Evolutionary conservation across 257 asterid species (phyloP).

Genomic region (Leonotis leonurus): DNA sequence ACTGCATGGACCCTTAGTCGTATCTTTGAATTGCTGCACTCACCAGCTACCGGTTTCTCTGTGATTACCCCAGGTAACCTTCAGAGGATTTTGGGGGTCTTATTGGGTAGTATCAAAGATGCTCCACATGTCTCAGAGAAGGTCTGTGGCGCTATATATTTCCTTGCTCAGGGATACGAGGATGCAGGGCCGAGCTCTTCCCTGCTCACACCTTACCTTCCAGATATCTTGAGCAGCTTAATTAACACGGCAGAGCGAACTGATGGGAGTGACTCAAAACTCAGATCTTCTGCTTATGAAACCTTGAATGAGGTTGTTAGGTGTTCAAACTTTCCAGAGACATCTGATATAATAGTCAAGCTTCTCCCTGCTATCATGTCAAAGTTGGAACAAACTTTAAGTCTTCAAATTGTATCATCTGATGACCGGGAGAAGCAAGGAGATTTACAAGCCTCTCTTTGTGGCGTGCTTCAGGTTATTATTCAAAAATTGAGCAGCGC

Average conservation of each 20-base stretch:
- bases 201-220: conserved; percentile 59
- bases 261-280: conserved; percentile 59
- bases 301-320: conserved; percentile 73
- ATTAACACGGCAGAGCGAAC: conserved; percentile 59
- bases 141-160: conserved; percentile 80
- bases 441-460: conserved; percentile 76
- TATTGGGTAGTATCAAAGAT: conserved; percentile 57
- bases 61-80: conserved; percentile 60
- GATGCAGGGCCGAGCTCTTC: conserved; percentile 65
- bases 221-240: conserved; percentile 50
- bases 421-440: conserved; percentile 84
- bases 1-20: conserved; percentile 97
- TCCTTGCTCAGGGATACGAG: conserved; percentile 79
- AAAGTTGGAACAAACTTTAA: conserved; percentile 57
- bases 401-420: conserved; percentile 49
- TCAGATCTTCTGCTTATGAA: conserved; percentile 66
- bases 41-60: conserved; percentile 56
- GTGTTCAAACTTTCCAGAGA: conserved; percentile 58
- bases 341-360: conserved; percentile 49
- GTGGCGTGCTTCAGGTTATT: conserved; percentile 82
- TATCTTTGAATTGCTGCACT: conserved; percentile 70
- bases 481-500: conserved; percentile 64
- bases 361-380: conserved; percentile 71
- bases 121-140: conserved; percentile 78
- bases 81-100: conserved; percentile 45